Conservation (phyloP, 495 filamentous ascomycete genomes). For the Apiosordaria backusii region DNA sequence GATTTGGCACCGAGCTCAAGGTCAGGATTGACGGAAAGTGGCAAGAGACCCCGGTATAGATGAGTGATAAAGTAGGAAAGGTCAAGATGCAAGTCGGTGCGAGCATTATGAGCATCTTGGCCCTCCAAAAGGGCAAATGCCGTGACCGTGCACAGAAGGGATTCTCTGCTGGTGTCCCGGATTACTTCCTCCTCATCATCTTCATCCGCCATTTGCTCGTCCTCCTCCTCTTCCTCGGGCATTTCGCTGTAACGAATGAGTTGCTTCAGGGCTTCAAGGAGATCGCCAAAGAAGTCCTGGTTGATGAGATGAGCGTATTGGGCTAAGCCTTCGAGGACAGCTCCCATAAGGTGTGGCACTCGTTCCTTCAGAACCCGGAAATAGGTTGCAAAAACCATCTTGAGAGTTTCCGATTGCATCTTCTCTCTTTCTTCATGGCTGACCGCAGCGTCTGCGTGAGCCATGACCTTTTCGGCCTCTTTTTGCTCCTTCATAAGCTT, state of each 20-base stretch:
- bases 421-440: conserved; percentile 87
- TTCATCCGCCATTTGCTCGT: conserved; percentile 17
- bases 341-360: conserved; percentile 79
- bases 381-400: conserved; percentile 91
- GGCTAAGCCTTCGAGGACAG: conserved; percentile 82
- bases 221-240: conserved; percentile 33
- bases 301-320: conserved; percentile 93
- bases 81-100: conserved; percentile 70
- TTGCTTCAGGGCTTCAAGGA: conserved; percentile 90
- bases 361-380: conserved; percentile 89
- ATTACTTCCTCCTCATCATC: conserved; percentile 32
- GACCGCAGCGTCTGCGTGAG: conserved; percentile 83
- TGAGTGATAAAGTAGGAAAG: conserved; percentile 91
- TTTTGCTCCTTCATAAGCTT: conserved; percentile 77
- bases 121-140: conserved; percentile 91
- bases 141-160: conserved; percentile 91
- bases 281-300: conserved; percentile 94
- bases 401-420: conserved; percentile 90
- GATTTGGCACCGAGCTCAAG: conserved; percentile 81
- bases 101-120: conserved; percentile 71
- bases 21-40: conserved; percentile 74
- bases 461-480: conserved; percentile 87
- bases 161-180: conserved; percentile 73
- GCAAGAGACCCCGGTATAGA: conserved; percentile 78
- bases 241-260: conserved; percentile 68